Percentiles rank a stretch among this genome's conserved stretches.
Evolutionary conservation across 768 basidiomycete species (phyloP).

Genomic region (Russula virescens): DNA sequence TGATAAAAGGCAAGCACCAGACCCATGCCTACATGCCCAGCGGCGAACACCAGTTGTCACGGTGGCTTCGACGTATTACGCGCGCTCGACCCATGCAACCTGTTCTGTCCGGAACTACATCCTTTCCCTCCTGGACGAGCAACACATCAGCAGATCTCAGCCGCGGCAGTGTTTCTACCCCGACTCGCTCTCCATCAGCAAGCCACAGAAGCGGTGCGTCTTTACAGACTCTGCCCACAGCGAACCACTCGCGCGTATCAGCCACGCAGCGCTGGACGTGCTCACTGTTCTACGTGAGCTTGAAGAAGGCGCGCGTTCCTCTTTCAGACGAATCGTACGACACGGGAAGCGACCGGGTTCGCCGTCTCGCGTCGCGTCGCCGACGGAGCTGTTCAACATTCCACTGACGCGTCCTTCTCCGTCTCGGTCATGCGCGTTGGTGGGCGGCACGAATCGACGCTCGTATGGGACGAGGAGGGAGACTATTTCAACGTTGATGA

Average conservation of each 20-base stretch:
- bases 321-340: slow-evolving; percentile 80
- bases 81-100: slow-evolving; percentile 66
- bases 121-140: slow-evolving; percentile 71
- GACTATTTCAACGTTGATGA: no score
- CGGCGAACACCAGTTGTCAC: not conserved
- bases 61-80: slow-evolving; percentile 55
- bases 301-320: slow-evolving; percentile 69
- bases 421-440: slow-evolving; percentile 67
- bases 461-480: slow-evolving; percentile 85
- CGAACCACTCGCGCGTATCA: slow-evolving; percentile 64
- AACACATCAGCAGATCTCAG: slow-evolving; percentile 27
- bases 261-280: slow-evolving; percentile 78
- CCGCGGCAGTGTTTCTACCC: slow-evolving; percentile 46
- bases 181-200: slow-evolving; percentile 35
- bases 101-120: slow-evolving; percentile 82
- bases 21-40: slow-evolving; percentile 10
- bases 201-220: slow-evolving; percentile 34
- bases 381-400: slow-evolving; percentile 31
- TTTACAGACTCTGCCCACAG: slow-evolving; percentile 34
- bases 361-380: slow-evolving; percentile 43
- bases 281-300: slow-evolving; percentile 71
- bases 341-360: slow-evolving; percentile 59
- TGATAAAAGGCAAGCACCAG: not conserved
- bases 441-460: slow-evolving; percentile 56
- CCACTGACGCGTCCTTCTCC: slow-evolving; percentile 54